Base-by-base conservation (phyloP, 306 rosid species). In the Trichosanthes truncata region DNA sequence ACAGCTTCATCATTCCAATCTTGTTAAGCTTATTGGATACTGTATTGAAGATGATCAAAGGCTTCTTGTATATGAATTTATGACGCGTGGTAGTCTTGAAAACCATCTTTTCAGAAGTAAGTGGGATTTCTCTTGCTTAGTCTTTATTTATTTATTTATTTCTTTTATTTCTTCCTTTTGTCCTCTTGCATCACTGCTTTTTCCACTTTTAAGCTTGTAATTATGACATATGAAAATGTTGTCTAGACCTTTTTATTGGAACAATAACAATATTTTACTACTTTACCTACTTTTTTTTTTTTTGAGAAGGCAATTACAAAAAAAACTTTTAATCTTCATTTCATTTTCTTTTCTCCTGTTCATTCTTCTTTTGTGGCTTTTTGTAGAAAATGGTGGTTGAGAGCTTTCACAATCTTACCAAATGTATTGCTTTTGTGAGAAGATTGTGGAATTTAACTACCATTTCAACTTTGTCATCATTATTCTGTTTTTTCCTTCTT, bases 81-180 rank as follows among this genome's bases (percentile, higher is more conserved):
- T 94, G 98, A 91, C 96, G 49, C 94, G 98, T 29, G 97, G 98
- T 80, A 92, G 97, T 83, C 97, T 94, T 57, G 98, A 92, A 85
- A 92, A 92, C 81, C 98, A 94, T 92, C 93, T 94, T 45, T 94
- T 94, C 84, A 84, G 96, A 87, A 89, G 98, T 94, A 86, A 92
- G 98, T 87, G 21, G 71, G 66, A 72, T 67, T 29, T 46, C 23
- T 35, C 72, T 38, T 66, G 6, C 14, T 13, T 61, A 56, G 36
- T 33, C 55, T 77, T 76, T 56, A n/a, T n/a, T n/a, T n/a, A n/a
- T n/a, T 29, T 29, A 1, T 29, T 29, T 29, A 1, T 29, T 29
- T 29, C 33, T 29, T 29, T 74, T n/a, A n/a, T 56, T 45, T 79
- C 53, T 7, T 46, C 15, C 25, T 49, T 51, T 49, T 74, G 59